Percentiles rank a stretch among this genome's conserved stretches.
These are phyloP conservation scores for Ceratocystis cacaofunesta DNA, from an alignment of 2,329 filamentous ascomycete genomes.

Conservation along the genomic window DNA sequence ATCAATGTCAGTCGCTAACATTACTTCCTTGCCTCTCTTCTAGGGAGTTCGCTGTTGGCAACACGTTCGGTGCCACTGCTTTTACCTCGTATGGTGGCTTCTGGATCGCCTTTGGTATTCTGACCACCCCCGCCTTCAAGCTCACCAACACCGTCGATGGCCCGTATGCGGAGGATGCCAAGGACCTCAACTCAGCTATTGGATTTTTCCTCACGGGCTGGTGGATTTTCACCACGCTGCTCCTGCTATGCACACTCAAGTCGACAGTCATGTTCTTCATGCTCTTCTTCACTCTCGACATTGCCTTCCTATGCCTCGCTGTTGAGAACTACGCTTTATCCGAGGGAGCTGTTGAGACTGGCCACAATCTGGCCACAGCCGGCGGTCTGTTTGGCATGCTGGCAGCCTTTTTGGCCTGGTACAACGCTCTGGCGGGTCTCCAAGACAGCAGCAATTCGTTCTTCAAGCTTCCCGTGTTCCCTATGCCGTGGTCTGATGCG, in stretches of 20 bases:
- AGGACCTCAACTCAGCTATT: constrained; percentile 43
- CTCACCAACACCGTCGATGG: constrained; percentile 32
- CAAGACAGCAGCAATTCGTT: constrained; percentile 69
- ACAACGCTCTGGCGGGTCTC: constrained; percentile 71
- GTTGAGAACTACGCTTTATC: constrained; percentile 44
- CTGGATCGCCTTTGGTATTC: constrained; percentile 63
- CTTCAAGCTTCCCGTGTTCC: constrained; percentile 81
- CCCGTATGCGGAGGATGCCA: constrained; percentile 32
- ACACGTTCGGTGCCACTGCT: constrained; percentile 73
- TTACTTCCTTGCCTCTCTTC: not conserved
- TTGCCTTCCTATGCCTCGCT: constrained; percentile 60
- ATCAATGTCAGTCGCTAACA: not conserved
- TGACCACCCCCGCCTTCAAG: constrained; percentile 53
- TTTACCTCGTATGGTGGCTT: constrained; percentile 72
- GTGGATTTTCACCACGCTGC: constrained; percentile 71
- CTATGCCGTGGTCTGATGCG: constrained; percentile 81
- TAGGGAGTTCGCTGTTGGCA: constrained; percentile 77
- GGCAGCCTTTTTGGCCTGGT: constrained; percentile 73
- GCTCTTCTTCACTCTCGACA: constrained; percentile 62
- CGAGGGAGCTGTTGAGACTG: constrained; percentile 33
- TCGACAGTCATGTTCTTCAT: constrained; percentile 66
- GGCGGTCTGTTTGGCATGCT: constrained; percentile 70
- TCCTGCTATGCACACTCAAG: constrained; percentile 58
- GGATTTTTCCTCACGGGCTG: constrained; percentile 65
- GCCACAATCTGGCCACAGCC: constrained; percentile 44